Base-by-base conservation (phyloP, 2,329 filamentous ascomycete genomes). In the Penicillium sp. region DNA sequence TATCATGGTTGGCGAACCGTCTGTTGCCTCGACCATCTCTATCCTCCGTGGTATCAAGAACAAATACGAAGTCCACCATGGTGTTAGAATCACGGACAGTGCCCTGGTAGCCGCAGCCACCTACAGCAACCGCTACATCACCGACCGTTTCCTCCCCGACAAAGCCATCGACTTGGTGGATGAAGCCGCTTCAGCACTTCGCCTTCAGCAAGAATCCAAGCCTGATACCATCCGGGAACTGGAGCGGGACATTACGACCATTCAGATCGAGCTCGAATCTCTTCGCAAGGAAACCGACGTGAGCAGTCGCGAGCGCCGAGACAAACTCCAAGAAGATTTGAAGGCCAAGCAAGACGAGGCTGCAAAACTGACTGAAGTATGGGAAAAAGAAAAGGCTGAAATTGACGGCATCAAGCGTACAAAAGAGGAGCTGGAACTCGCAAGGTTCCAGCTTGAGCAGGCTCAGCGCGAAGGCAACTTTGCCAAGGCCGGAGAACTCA, bases 101-200 rank as follows among this genome's bases (percentile, higher is more conserved):
- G 89, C 93, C 6, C 74, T 97, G 9, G 91, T 98, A 11, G 89
- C 93, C 1, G 91, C 93, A 2, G 90, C 91, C 2, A 87, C 88
- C 0, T 87, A 94, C 64, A 93, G 87, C 52, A 97, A 97, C 62
- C 86, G 93, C 42, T 98, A 97, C 67, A 93, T 98, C 57, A 96
- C 90, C 11, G 91, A 97, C 63, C 85, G 93, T 1, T 97, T 95
- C 69, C 75, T 97, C 0, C 93, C 93, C 0, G 93, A 98, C 69
- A 97, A 97, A 67, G 93, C 93, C 2, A 97, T 98, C 53, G 93
- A 97, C 66, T 71, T 97, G 13, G 93, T 98, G 67, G 93, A 97
- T 55, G 93, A 97, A 70, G 93, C 93, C 8, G 90, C 91, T 1
- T 94, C 87, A 50, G 89, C 89, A 18, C 74, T 97, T 8, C 83